phyloP scores from a whole-genome alignment of 2,329 filamentous ascomycete species.

The Remersonia thermophila region DNA sequence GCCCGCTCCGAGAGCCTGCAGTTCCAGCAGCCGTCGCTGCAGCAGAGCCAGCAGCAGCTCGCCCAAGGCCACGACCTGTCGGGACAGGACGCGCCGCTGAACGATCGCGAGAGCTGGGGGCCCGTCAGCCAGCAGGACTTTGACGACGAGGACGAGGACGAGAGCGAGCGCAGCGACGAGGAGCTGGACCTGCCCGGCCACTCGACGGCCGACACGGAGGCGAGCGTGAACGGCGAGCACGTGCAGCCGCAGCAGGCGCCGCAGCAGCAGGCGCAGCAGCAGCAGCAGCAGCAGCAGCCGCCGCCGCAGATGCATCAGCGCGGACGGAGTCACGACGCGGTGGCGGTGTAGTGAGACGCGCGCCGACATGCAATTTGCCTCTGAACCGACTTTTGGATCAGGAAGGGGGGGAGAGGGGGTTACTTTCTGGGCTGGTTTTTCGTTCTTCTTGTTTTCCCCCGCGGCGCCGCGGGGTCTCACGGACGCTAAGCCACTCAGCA shows the following conservation, averaged over 20 bases:
- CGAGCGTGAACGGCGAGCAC: conserved; percentile 42
- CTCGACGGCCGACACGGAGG: conserved; percentile 40
- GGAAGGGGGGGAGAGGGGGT: background rate
- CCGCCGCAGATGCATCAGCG: conserved; percentile 17
- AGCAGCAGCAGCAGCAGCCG: too few relatives aligned
- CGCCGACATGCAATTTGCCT: background rate
- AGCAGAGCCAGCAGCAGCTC: background rate
- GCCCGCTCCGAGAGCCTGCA: conserved; percentile 55
- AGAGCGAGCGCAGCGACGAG: conserved; percentile 49
- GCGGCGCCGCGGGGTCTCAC: too few relatives aligned
- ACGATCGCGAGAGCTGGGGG: conserved; percentile 76
- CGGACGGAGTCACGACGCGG: conserved; percentile 41
- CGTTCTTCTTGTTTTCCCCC: background rate
- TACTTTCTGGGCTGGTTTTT: background rate
- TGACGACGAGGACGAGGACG: conserved; percentile 47
- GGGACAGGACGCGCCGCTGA: conserved; percentile 65
- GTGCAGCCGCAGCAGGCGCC: too few relatives aligned
- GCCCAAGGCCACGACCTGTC: conserved; percentile 48
- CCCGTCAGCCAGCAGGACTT: conserved; percentile 54
- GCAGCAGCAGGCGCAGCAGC: too few relatives aligned
- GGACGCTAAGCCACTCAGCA: too few relatives aligned
- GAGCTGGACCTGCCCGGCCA: conserved; percentile 24
- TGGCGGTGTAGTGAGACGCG: conserved; percentile 28
- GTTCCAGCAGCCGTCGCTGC: background rate
- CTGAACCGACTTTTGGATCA: background rate